Base-by-base conservation (phyloP, 257 asterid species). In the Coffea eugenioides region DNA sequence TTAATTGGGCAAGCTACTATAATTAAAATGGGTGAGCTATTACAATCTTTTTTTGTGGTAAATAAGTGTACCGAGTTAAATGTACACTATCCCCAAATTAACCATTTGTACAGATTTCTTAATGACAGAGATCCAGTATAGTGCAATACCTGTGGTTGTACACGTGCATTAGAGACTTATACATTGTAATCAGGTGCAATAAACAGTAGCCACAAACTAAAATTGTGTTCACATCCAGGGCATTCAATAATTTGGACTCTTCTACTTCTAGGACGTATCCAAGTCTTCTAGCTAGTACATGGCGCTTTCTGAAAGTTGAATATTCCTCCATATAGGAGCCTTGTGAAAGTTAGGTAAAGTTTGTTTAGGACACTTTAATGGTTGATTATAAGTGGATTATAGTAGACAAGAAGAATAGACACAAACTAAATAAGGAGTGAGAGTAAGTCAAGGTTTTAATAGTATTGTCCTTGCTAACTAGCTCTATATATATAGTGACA, bases 401-500 rank as follows among this genome's bases (percentile, higher is more conserved):
- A 68, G 14, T 15, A 48, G 57, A 77, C 73, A 49, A 77, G 23
- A 18, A 65, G 73, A 18, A 43, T 45, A 46, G 62, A 65, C 43
- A 46, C 1, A 59, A n/a, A 64, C 16, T 8, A 25, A 48, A 56
- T 16, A 4, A 56, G 45, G 6, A 68, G 6, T 12, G 8, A 66
- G n/a, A 68, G 48, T 1, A 12, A 16, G 6, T 8, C 43, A 70
- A 70, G 34, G 51, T 43, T 6, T 51, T 20, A 70, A 70, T 27
- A 46, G 11, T 46, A 6, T 46, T 46, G 11, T 46, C 51, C 11
- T 46, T 6, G 11, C 43, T 39, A 39, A 5, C 43, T 39, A 39
- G 43, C 52, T 69, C 4, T 1, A 23, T 15, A 10, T 16, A 77
- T 48, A 27, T 75, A 80, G 54, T 54, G 83, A 68, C 83, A 80